Conservation (phyloP, 2,329 filamentous ascomycete species). For the Chaetomiaceae sp. region DNA sequence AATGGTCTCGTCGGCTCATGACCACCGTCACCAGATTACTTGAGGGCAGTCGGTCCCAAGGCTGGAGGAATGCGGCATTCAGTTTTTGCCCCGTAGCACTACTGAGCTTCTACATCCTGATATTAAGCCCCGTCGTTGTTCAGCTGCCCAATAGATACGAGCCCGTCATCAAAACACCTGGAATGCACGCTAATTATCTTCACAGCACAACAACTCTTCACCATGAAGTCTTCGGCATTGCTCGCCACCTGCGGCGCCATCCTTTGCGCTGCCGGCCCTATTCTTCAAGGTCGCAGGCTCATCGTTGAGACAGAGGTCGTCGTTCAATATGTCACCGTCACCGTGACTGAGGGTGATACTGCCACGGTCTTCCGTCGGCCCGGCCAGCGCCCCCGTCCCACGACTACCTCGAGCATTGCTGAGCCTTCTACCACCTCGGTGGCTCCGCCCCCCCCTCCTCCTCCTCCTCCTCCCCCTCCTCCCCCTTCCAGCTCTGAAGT, state of each 20-base stretch:
- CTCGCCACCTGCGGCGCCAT: conserved; percentile 44
- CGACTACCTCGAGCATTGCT: conserved; percentile 15
- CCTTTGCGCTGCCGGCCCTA: conserved; percentile 42
- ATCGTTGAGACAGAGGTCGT: conserved; percentile 39
- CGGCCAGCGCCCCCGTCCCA: conserved; percentile 9
- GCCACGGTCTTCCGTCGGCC: conserved; percentile 19
- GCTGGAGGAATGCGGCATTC: neutral
- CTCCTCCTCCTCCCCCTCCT: conserved; percentile 16
- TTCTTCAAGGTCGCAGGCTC: conserved; percentile 36
- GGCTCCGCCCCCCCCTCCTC: conserved; percentile 12
- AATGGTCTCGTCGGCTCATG: neutral
- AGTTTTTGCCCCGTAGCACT: too few relatives aligned
- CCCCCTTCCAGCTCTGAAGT: conserved; percentile 8
- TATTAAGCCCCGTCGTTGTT: too few relatives aligned
- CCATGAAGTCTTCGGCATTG: conserved; percentile 49
- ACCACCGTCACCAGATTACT: conserved; percentile 4
- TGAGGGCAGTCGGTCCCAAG: neutral
- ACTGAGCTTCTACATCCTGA: neutral
- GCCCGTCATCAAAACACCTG: neutral
- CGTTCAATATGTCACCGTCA: conserved; percentile 45
- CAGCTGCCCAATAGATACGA: neutral
- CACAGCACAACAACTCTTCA: conserved; percentile 25
- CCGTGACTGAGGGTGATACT: conserved; percentile 28
- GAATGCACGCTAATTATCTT: neutral
- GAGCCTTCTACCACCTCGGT: conserved; percentile 20